Conservation (phyloP, 352 stramenopile species). For the Phytopythium boreale region DNA sequence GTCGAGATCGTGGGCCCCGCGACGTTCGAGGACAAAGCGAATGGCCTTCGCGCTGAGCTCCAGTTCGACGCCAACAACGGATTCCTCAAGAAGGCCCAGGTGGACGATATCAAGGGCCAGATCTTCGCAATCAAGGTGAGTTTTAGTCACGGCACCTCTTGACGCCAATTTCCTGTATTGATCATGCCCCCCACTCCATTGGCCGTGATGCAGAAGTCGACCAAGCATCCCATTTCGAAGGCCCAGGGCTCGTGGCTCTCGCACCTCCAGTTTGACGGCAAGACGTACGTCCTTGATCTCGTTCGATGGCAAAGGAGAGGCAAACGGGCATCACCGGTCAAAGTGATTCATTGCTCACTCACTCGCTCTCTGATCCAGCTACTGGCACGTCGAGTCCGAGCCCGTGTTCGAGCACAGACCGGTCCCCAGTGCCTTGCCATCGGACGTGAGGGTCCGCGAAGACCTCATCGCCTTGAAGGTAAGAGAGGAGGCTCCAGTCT, state of each 20-base stretch:
- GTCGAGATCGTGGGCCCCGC: slow-evolving; percentile 59
- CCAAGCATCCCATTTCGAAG: slow-evolving; percentile 40
- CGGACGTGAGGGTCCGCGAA: slow-evolving; percentile 60
- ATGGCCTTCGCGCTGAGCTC: slow-evolving; percentile 48
- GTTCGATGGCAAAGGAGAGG: neutral
- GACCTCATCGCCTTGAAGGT: slow-evolving; percentile 63
- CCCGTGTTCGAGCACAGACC: slow-evolving; percentile 53
- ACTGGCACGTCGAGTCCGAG: slow-evolving; percentile 73
- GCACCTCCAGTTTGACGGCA: slow-evolving; percentile 65
- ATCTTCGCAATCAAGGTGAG: slow-evolving; percentile 55
- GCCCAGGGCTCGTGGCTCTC: slow-evolving; percentile 68
- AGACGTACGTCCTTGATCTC: slow-evolving; percentile 27
- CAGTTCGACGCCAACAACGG: slow-evolving; percentile 61
- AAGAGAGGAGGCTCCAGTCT: neutral
- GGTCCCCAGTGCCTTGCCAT: slow-evolving; percentile 39
- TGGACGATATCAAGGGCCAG: slow-evolving; percentile 68
- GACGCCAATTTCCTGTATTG: neutral
- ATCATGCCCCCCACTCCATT: neutral
- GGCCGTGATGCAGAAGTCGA: slow-evolving; percentile 25
- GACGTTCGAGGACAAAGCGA: slow-evolving; percentile 43
- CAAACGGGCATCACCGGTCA: too few species aligned
- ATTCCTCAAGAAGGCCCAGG: slow-evolving; percentile 63
- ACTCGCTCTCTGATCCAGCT: slow-evolving; percentile 18
- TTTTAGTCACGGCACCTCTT: too few species aligned
- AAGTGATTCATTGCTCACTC: neutral